phyloP scores from a whole-genome alignment of 2,329 filamentous ascomycete species.

The Ophiocordyceps camponoti-rufipedis region DNA sequence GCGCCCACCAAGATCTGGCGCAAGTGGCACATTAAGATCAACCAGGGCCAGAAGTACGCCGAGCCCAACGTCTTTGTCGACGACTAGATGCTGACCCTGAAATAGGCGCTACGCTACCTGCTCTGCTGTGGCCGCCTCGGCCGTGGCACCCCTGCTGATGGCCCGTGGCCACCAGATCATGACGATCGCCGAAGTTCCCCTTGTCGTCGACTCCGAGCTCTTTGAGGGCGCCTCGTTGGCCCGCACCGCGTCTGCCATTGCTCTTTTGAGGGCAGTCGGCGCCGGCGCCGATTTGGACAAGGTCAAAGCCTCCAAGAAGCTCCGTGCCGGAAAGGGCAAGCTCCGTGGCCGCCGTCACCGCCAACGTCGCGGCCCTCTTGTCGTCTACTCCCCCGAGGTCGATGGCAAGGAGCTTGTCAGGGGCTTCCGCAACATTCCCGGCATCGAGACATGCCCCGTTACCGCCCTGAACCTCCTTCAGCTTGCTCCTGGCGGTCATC shows the following conservation, averaged over 20 bases:
- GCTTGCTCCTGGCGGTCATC: conserved; percentile 95
- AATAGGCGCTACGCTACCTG: conserved; percentile 85
- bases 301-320: conserved; percentile 91
- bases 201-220: conserved; percentile 81
- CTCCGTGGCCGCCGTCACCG: conserved; percentile 88
- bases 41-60: conserved; percentile 86
- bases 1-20: conserved; percentile 99
- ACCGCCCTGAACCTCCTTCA: conserved; percentile 95
- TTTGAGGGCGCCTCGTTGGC: conserved; percentile 63
- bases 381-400: conserved; percentile 90
- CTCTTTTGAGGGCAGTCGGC: conserved; percentile 79
- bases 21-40: conserved; percentile 99
- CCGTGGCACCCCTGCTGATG: conserved; percentile 82
- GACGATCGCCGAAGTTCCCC: conserved; percentile 84
- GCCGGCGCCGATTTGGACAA: conserved; percentile 83
- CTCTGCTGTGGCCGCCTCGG: conserved; percentile 92
- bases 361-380: conserved; percentile 92
- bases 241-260: conserved; percentile 78
- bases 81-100: conserved; percentile 7
- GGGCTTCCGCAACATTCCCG: conserved; percentile 97
- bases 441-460: conserved; percentile 91
- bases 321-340: conserved; percentile 98
- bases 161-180: conserved; percentile 94
- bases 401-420: conserved; percentile 88
- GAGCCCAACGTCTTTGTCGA: not conserved